Evolutionary conservation across 345 rosid species (phyloP).

Genomic region (Citrus medica): DNA sequence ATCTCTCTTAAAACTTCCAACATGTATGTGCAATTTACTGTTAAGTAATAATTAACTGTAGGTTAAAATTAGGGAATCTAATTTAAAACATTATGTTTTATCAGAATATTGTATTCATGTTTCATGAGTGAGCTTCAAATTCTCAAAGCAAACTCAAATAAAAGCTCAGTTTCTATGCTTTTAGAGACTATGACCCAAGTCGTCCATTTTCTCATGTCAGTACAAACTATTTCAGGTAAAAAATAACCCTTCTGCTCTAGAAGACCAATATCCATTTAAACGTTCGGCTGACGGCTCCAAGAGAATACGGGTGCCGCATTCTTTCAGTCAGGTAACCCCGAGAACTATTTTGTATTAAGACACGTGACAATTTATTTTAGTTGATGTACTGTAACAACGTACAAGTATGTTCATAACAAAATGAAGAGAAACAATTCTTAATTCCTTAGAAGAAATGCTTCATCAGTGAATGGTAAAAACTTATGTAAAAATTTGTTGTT

Average conservation of each 20-base stretch:
- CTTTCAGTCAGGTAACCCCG: conserved; percentile 48
- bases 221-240: conserved; percentile 42
- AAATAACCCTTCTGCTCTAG: conserved; percentile 32
- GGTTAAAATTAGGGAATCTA: not conserved
- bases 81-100: not conserved
- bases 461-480: not conserved
- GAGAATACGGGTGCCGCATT: conserved; percentile 66
- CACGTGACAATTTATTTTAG: too few species aligned
- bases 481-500: conserved; percentile 6
- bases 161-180: not conserved
- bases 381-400: not conserved
- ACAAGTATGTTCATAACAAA: too few species aligned
- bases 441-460: not conserved
- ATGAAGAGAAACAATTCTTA: not conserved
- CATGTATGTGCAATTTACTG: not conserved
- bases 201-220: not conserved
- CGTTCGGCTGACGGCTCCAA: conserved; percentile 90
- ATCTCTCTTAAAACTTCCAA: not conserved
- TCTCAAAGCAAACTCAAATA: not conserved
- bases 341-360: too few species aligned
- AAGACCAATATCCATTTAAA: conserved; percentile 55
- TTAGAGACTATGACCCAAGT: not conserved
- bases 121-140: not conserved
- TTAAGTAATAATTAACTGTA: not conserved
- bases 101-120: not conserved